Evolutionary conservation across 2,329 filamentous ascomycete species (phyloP).

Genomic region (Periconia sp.): DNA sequence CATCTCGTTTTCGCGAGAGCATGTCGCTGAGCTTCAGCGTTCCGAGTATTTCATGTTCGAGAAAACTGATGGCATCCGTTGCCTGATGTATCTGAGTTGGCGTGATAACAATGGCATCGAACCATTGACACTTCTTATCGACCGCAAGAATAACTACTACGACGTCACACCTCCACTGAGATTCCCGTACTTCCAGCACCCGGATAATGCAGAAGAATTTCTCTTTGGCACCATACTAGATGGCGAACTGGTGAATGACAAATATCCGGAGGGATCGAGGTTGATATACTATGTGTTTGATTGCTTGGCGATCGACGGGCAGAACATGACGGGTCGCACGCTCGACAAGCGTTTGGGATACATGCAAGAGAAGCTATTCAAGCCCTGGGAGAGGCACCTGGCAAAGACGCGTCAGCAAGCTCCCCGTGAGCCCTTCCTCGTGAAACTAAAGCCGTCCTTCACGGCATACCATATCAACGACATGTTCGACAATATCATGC

Average conservation of each 20-base stretch:
- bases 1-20: constrained; percentile 84
- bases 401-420: constrained; percentile 62
- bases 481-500: constrained; percentile 88
- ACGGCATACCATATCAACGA: constrained; percentile 76
- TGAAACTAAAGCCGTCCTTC: constrained; percentile 90
- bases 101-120: constrained; percentile 48
- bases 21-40: constrained; percentile 79
- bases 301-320: constrained; percentile 80
- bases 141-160: constrained; percentile 98
- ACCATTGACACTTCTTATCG: constrained; percentile 83
- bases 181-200: constrained; percentile 74
- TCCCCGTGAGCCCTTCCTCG: constrained; percentile 77
- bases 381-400: constrained; percentile 70
- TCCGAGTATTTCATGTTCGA: constrained; percentile 98
- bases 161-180: constrained; percentile 76
- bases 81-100: constrained; percentile 89
- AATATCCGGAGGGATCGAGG: constrained; percentile 67
- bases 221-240: constrained; percentile 86
- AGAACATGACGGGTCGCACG: constrained; percentile 76
- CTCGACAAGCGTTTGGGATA: constrained; percentile 90
- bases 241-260: constrained; percentile 90
- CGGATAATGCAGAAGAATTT: constrained; percentile 62
- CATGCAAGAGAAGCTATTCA: constrained; percentile 78
- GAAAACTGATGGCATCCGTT: constrained; percentile 95
- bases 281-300: constrained; percentile 93